Evolutionary conservation across 257 asterid species (phyloP).

Genomic region (Capsicum chinense): DNA sequence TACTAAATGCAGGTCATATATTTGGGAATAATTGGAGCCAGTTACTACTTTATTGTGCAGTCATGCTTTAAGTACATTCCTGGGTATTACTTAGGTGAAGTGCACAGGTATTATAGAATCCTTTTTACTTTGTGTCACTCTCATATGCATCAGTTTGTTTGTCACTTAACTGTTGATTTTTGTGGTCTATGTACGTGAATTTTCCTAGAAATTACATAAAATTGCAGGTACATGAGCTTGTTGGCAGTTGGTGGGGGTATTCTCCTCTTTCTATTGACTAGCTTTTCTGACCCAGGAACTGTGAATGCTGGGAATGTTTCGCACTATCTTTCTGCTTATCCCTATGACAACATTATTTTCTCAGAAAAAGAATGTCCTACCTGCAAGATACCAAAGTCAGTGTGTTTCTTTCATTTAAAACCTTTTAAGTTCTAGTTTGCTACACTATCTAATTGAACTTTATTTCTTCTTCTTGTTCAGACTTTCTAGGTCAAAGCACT

Average conservation of each 20-base stretch:
- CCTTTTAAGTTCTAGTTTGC: neutral
- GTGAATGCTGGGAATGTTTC: constrained; percentile 74
- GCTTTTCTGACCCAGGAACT: constrained; percentile 99
- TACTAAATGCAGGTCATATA: constrained; percentile 71
- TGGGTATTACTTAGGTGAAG: constrained; percentile 79
- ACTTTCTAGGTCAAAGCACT: constrained; percentile 98
- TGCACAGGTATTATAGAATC: constrained; percentile 67
- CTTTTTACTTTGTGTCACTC: neutral
- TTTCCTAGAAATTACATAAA: constrained; percentile 34
- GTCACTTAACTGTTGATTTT: constrained; percentile 11
- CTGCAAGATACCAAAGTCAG: constrained; percentile 95
- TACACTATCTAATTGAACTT: constrained; percentile 32
- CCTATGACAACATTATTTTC: constrained; percentile 82
- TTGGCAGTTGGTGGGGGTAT: constrained; percentile 91
- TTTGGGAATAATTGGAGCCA: constrained; percentile 76
- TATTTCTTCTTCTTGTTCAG: constrained; percentile 45
- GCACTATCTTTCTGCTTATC: constrained; percentile 81
- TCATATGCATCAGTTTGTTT: constrained; percentile 26
- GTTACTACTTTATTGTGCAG: constrained; percentile 65
- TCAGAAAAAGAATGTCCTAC: constrained; percentile 85
- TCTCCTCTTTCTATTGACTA: constrained; percentile 83
- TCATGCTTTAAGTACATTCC: constrained; percentile 87
- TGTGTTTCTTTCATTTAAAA: constrained; percentile 29
- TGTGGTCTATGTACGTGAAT: constrained; percentile 30
- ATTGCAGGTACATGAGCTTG: constrained; percentile 80